A percentile compares a stretch with the other conserved stretches of the same genome.
phyloP scores from a whole-genome alignment of 257 asterid genomes.

The Capsicum rhomboideum region DNA sequence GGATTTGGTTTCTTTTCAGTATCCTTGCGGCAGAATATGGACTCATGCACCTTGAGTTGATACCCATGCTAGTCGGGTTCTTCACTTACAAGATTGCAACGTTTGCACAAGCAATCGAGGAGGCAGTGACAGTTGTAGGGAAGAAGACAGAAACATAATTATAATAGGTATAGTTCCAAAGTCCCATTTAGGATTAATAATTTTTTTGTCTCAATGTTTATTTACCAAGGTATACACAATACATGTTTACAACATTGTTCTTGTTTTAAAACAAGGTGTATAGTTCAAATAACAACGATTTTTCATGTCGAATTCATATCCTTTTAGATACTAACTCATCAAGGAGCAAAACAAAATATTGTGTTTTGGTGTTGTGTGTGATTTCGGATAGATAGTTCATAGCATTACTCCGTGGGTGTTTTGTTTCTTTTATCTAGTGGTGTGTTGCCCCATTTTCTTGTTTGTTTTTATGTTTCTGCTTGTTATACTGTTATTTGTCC shows the following conservation, averaged over 20 bases:
- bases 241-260: background rate
- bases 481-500: too few relatives aligned
- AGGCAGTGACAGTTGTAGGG: conserved; percentile 27
- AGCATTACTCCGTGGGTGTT: too few relatives aligned
- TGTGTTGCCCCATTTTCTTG: too few relatives aligned
- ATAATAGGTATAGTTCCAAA: background rate
- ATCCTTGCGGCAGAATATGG: conserved; percentile 82
- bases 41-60: conserved; percentile 65
- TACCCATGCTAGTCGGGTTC: conserved; percentile 88
- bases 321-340: background rate
- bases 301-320: background rate
- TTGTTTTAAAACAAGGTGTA: background rate
- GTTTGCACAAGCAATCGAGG: conserved; percentile 66
- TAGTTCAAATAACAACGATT: background rate
- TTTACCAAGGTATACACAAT: background rate
- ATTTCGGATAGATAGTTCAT: too few relatives aligned
- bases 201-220: background rate
- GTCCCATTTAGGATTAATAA: background rate
- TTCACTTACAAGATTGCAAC: conserved; percentile 93
- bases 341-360: background rate
- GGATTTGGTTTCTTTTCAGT: conserved; percentile 20
- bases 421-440: too few relatives aligned
- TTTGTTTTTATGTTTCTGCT: too few relatives aligned
- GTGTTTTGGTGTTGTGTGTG: too few relatives aligned
- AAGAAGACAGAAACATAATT: conserved; percentile 29